Base-by-base conservation (phyloP, 2,329 filamentous ascomycete species). In the Sphaerulina populicola region DNA sequence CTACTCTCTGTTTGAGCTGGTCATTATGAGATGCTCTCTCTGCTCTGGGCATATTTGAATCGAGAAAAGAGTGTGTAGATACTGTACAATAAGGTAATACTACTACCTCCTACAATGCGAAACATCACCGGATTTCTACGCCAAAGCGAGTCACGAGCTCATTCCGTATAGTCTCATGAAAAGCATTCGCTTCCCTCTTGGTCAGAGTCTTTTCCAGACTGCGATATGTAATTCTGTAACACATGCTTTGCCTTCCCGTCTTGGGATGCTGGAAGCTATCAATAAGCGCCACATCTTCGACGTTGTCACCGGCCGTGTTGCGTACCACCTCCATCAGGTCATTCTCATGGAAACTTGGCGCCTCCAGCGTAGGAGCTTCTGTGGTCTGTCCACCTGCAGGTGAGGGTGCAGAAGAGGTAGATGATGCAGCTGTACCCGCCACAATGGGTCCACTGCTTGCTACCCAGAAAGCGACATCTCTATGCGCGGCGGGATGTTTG, bases 321-420 rank as follows among this genome's bases (percentile, higher is more conserved):
- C 93, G 82, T 14, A 96, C 86, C 51, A 96, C 79, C 71, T 97
- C 93, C 91, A 97, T 97, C 46, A 97, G 76, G 69, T 98, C 93
- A 70, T 97, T 97, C 68, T 94, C 90, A 68, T 97, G 91, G 66
- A 95, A 88, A 0, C 71, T 69, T 6, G 61, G 60, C 42, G 69
- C 66, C 21, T 68, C 65, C 23, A 27, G 1, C 36, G 68, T 62
- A 55, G 57, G 59, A 57, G 56, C 68, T 60, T 55, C 69, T 7
- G 65, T 60, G 57, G 63, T 55, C 64, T 68, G 59, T 54, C 67
- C 57, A 58, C 68, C 60, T 21, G 62, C 68, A 42, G 62, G 60
- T 45, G 57, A 68, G 44, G 60, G 66, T 5, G 66, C 58, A 5
- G 68, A 63, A 6, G 63, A 62, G 5, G 59, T 56, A 4, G 62